Conservation (phyloP, 768 basidiomycete genomes). For the Suillus luteus region DNA sequence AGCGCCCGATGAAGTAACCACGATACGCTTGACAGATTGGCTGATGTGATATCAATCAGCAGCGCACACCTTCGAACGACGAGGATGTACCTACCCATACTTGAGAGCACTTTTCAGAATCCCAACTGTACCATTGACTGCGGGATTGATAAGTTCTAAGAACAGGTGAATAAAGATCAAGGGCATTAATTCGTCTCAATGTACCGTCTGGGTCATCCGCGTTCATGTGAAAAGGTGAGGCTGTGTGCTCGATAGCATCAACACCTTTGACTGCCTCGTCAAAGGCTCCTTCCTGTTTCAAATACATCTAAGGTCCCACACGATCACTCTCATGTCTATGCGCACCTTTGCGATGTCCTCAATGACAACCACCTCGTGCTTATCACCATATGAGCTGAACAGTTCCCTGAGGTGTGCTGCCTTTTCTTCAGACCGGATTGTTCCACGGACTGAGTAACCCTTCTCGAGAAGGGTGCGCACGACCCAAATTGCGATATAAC, state of each 20-base stretch:
- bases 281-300: conserved; percentile 60
- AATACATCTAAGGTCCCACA: neutral
- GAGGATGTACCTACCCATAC: conserved; percentile 41
- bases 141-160: conserved; percentile 66
- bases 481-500: conserved; percentile 52
- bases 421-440: conserved; percentile 65
- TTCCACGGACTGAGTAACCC: conserved; percentile 66
- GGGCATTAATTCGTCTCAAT: neutral
- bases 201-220: conserved; percentile 46
- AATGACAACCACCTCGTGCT: conserved; percentile 66
- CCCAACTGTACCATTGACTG: conserved; percentile 67
- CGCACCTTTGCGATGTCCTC: conserved; percentile 63
- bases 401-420: conserved; percentile 54
- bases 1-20: conserved; percentile 66
- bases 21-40: conserved; percentile 60
- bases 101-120: conserved; percentile 62
- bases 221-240: conserved; percentile 58
- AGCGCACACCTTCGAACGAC: too few species aligned
- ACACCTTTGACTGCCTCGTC: conserved; percentile 79
- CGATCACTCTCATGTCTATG: neutral
- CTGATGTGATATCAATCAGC: conserved; percentile 23
- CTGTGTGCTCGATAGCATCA: conserved; percentile 69
- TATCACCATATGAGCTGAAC: conserved; percentile 56
- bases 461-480: conserved; percentile 55
- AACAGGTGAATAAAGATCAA: neutral